These are phyloP conservation scores for Eutypella sp. DNA, from an alignment of 2,329 filamentous ascomycete genomes.

Conservation along the genomic window DNA sequence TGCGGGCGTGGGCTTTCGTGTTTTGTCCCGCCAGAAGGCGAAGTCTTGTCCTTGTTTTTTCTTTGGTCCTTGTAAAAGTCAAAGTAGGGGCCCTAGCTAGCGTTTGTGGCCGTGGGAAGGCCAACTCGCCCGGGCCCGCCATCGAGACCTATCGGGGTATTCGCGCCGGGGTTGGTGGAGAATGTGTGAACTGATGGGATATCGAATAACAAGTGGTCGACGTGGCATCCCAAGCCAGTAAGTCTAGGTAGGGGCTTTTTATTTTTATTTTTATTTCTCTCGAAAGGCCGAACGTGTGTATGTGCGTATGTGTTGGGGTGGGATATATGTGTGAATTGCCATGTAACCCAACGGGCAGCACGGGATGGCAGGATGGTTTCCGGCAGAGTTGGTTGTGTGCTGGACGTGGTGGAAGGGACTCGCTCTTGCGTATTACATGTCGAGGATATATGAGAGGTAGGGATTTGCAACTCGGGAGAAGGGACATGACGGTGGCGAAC, in stretches of 20 bases:
- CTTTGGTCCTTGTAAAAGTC: constrained; percentile 17
- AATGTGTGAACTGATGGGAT: constrained; percentile 21
- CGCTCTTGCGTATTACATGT: constrained; percentile 12
- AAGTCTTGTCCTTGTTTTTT: no score
- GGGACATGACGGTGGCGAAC: constrained; percentile 12
- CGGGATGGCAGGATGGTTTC: constrained; percentile 24
- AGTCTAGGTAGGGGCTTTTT: no score
- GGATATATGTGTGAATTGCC: constrained; percentile 24
- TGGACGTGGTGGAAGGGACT: constrained; percentile 23
- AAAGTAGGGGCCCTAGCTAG: constrained; percentile 12
- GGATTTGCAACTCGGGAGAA: constrained; percentile 5
- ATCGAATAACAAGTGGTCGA: constrained; percentile 25
- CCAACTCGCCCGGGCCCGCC: no score
- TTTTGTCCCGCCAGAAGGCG: no score
- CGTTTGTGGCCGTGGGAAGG: neutral
- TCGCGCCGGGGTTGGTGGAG: constrained; percentile 24
- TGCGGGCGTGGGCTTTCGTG: no score
- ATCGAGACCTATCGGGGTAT: constrained; percentile 21
- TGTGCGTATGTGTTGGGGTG: constrained; percentile 24
- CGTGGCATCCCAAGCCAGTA: constrained; percentile 31
- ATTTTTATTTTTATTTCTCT: no score
- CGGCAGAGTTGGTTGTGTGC: constrained; percentile 19
- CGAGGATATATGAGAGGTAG: constrained; percentile 13
- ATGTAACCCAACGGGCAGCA: constrained; percentile 30
- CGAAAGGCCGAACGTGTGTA: constrained; percentile 12